Conservation (phyloP, 208 protist genomes). For the Balamuthia mandrillaris region DNA sequence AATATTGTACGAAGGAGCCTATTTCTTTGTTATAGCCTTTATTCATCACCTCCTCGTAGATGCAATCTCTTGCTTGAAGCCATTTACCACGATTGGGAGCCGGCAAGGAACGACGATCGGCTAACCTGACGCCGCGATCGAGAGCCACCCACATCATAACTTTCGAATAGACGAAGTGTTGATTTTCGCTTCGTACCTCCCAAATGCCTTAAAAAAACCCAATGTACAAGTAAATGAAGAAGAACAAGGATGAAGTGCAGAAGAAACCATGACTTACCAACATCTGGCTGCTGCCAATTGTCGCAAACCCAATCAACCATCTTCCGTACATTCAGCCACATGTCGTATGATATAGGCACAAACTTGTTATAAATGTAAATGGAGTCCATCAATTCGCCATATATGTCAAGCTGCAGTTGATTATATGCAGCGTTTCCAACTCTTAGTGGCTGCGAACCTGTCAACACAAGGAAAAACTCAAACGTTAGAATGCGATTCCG, state of each 20-base stretch:
- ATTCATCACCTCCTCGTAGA: constrained; percentile 63
- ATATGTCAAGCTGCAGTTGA: constrained; percentile 68
- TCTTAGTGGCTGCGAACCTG: constrained; percentile 52
- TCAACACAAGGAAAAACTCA: neutral
- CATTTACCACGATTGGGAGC: constrained; percentile 49
- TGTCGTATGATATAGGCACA: constrained; percentile 57
- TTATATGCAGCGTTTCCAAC: constrained; percentile 66
- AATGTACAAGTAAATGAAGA: too few species aligned
- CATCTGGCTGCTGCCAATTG: constrained; percentile 54
- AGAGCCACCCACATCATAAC: constrained; percentile 66
- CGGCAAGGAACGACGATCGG: constrained; percentile 48
- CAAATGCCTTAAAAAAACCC: constrained; percentile 62
- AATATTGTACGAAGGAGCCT: constrained; percentile 47
- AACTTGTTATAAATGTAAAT: constrained; percentile 41
- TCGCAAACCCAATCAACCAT: constrained; percentile 58
- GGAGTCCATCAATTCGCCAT: constrained; percentile 60
- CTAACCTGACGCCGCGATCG: constrained; percentile 24
- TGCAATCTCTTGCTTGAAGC: constrained; percentile 39
- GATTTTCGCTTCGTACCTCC: constrained; percentile 60
- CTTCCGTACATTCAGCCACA: constrained; percentile 55
- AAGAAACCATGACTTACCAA: too few species aligned
- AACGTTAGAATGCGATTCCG: too few species aligned
- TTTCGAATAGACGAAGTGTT: constrained; percentile 65
- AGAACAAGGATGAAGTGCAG: too few species aligned
- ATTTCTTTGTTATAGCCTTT: constrained; percentile 53